These are phyloP conservation scores for Penicillium sp. DNA, from an alignment of 2,329 filamentous ascomycete genomes.

Conservation along the genomic window DNA sequence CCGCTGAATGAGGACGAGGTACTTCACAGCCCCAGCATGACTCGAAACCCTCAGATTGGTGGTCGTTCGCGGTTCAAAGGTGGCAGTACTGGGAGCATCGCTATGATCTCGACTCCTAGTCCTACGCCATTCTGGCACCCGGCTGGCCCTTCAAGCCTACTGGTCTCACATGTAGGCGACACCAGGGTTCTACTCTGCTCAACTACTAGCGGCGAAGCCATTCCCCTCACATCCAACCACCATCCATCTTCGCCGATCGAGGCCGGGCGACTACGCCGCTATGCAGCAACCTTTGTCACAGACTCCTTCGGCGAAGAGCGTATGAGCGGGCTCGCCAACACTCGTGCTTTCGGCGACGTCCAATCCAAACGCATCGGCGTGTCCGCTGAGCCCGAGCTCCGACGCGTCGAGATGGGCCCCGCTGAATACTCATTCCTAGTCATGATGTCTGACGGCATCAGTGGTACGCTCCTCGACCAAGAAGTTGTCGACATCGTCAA, in stretches of 20 bases:
- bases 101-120: conserved; percentile 86
- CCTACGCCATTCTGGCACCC: conserved; percentile 95
- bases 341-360: conserved; percentile 90
- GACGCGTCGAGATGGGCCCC: conserved; percentile 71
- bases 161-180: conserved; percentile 90
- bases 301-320: conserved; percentile 98
- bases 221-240: conserved; percentile 84
- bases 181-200: conserved; percentile 87
- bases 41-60: conserved; percentile 57
- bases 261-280: conserved; percentile 76
- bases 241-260: conserved; percentile 87
- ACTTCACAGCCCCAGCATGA: conserved; percentile 60
- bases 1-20: conserved; percentile 85
- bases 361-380: conserved; percentile 88
- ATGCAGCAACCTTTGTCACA: conserved; percentile 81
- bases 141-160: conserved; percentile 73
- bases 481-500: conserved; percentile 96
- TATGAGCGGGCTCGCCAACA: conserved; percentile 89
- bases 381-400: conserved; percentile 87
- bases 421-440: conserved; percentile 88
- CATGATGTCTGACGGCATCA: conserved; percentile 84
- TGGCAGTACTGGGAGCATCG: conserved; percentile 86
- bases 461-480: conserved; percentile 80
- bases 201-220: conserved; percentile 73
- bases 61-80: conserved; percentile 80